Evolutionary conservation across 306 rosid genomes (phyloP).

Genomic region (Oxytropis ochrocephala): DNA sequence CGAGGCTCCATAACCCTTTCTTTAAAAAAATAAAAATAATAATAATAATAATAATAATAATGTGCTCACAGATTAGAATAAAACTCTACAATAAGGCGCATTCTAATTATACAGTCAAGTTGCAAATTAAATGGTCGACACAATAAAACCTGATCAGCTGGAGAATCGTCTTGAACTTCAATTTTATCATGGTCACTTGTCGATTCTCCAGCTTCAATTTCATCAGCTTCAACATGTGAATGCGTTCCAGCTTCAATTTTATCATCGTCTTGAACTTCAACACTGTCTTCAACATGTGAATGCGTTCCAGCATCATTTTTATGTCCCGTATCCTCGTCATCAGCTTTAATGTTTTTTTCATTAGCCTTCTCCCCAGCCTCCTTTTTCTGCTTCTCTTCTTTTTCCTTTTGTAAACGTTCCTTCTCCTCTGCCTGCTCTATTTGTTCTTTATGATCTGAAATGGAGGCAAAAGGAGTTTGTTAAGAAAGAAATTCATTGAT

Average conservation of each 20-base stretch:
- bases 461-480: slow-evolving; percentile 16
- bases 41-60: no score
- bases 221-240: no score
- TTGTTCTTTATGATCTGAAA: slow-evolving; percentile 84
- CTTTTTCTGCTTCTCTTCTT: slow-evolving; percentile 52
- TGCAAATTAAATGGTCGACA: slow-evolving; percentile 5
- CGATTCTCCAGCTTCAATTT: no score
- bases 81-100: background rate
- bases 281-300: slow-evolving; percentile 30
- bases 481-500: background rate
- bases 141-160: slow-evolving; percentile 43
- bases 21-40: no score
- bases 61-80: slow-evolving; percentile 8
- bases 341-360: slow-evolving; percentile 24
- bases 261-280: no score
- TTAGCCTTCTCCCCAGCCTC: slow-evolving; percentile 55
- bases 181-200: slow-evolving; percentile 20
- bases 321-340: slow-evolving; percentile 28
- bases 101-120: slow-evolving; percentile 17
- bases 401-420: slow-evolving; percentile 65
- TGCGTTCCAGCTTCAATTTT: background rate
- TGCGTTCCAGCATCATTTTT: slow-evolving; percentile 33
- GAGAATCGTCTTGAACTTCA: slow-evolving; percentile 36
- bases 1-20: no score
- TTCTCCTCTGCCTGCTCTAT: slow-evolving; percentile 92